Evolutionary conservation across 441 rosid genomes (phyloP).

Genomic region (Populus hybrid): DNA sequence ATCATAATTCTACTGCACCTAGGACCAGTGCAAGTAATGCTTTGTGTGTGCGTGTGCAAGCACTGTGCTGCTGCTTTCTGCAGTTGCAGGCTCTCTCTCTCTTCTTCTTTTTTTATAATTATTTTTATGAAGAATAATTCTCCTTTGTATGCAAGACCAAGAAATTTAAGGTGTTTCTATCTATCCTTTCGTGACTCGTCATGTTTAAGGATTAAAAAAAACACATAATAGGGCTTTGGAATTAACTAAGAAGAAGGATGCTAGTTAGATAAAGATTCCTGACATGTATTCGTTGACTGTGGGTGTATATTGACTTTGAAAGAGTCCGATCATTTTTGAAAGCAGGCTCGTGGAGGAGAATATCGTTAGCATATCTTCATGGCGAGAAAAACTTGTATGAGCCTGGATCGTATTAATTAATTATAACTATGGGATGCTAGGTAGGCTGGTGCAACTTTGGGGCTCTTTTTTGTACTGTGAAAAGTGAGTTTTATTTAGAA

Average conservation of each 20-base stretch:
- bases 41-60: not conserved
- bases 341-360: not conserved
- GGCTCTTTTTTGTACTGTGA: too few species aligned
- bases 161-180: not conserved
- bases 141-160: not conserved
- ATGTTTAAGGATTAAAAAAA: not conserved
- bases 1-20: conserved; percentile 5
- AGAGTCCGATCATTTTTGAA: too few species aligned
- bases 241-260: not conserved
- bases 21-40: conserved; percentile 17
- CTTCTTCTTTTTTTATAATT: too few species aligned
- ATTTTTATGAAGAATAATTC: not conserved
- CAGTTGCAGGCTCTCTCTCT: conserved; percentile 8
- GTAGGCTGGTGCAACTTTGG: not conserved
- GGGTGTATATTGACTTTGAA: not conserved
- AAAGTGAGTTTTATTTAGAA: too few species aligned
- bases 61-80: conserved; percentile 5
- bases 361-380: not conserved
- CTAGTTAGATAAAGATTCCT: not conserved
- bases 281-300: not conserved
- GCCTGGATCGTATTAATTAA: not conserved
- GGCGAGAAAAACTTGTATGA: not conserved
- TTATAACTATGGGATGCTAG: not conserved
- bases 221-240: not conserved
- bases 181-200: not conserved